Base-by-base conservation (phyloP, 768 basidiomycete species). In the Amanita rubescens region DNA sequence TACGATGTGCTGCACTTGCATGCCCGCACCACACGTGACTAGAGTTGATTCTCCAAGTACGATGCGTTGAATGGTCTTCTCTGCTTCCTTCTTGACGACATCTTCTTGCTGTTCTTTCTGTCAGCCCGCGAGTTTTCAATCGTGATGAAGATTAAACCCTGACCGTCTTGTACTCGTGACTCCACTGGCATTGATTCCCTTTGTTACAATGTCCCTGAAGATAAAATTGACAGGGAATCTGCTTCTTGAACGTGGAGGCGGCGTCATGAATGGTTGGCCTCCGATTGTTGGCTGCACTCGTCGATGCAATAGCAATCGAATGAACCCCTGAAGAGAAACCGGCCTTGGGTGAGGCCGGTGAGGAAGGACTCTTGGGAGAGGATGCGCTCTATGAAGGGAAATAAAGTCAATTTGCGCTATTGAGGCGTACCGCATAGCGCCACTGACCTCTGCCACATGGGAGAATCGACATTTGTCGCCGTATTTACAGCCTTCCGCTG, bases 11-110 rank as follows among this genome's bases (percentile, higher is more conserved):
- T 63, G 63, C 34, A 84, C 66, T n/a, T 72, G 65, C 33, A 79
- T 60, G 3, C 82, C 82, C 3, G 78, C 75, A 25, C 68, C 68
- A 38, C 70, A 82, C 2, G 77, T 77, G 15, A 79, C 74, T 41
- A 82, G 66, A 33, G 73, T 75, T 12, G 72, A 68, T 12, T 38
- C 49, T 8, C 74, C 75, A 15, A 69, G 68, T 15, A 80, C 72
- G 15, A 77, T 56, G 41, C 69, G 70, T 51, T 65, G 75, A 12
- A 74, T 68, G 1, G 68, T 72, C 42, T 66, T 67, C 3, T 68
- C 59, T 3, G 77, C 79, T 25, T 80, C 78, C 52, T 65, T 64
- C 56, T 64, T 63, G 34, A 33, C 22, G 9, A 38, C 7, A 6
- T 50, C 34, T 24, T 7, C 35, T 27, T 22, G 11, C 24, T 50